A percentile compares a stretch with the other conserved stretches of the same genome.
Conservation (phyloP, 139 green algal genomes). For the Asterochloris erici region DNA sequence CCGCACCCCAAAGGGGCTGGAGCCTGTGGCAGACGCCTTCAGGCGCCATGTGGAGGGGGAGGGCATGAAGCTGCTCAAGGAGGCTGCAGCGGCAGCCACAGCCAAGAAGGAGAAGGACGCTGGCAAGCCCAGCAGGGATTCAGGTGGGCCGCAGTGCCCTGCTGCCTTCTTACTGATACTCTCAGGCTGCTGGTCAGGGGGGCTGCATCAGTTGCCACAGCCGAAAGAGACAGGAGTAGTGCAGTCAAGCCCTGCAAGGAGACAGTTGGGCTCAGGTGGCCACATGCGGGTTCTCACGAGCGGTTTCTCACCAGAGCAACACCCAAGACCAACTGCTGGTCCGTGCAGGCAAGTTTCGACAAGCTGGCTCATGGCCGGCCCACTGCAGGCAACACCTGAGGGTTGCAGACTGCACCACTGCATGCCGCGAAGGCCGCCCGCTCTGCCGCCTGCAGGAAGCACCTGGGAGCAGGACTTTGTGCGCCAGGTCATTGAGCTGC, state of each 20-base stretch:
- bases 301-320: too few relatives aligned
- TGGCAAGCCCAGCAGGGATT: constrained; percentile 49
- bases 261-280: too few relatives aligned
- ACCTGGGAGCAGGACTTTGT: constrained; percentile 88
- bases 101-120: constrained; percentile 72
- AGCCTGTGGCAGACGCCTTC: constrained; percentile 91
- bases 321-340: neutral
- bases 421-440: constrained; percentile 9
- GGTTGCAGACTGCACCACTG: neutral
- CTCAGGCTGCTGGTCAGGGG: too few relatives aligned
- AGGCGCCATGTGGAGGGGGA: constrained; percentile 91
- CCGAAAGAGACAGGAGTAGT: too few relatives aligned
- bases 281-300: too few relatives aligned
- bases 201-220: too few relatives aligned
- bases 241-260: too few relatives aligned
- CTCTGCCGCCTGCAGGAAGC: constrained; percentile 15
- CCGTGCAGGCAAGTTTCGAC: neutral
- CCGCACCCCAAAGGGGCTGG: constrained; percentile 86
- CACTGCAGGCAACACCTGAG: neutral
- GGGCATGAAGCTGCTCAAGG: constrained; percentile 81
- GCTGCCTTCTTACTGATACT: neutral
- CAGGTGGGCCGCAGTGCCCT: constrained; percentile 13
- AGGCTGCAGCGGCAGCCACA: constrained; percentile 67
- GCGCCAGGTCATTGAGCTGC: constrained; percentile 82
- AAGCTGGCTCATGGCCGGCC: neutral